Conservation (phyloP, 1,139 yeast species). For the Yamadazyma triangularis region DNA sequence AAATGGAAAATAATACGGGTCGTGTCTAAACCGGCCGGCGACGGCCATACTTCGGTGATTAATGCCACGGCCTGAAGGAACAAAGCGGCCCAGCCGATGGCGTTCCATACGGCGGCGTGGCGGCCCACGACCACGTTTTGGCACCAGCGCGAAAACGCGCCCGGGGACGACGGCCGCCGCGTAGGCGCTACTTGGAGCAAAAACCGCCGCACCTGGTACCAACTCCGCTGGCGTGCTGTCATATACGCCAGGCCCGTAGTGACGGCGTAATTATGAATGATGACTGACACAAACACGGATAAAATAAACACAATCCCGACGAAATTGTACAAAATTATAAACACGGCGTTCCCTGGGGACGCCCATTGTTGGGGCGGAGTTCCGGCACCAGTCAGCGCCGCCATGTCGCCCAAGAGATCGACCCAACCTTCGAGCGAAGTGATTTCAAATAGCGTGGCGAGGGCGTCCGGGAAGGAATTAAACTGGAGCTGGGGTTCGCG, state of each 20-base stretch:
- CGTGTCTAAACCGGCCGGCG: slow-evolving; percentile 22
- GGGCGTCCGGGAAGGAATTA: slow-evolving; percentile 60
- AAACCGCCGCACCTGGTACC: slow-evolving; percentile 79
- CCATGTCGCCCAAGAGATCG: slow-evolving; percentile 64
- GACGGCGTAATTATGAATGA: slow-evolving; percentile 76
- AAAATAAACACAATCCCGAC: slow-evolving; percentile 77
- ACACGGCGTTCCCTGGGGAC: slow-evolving; percentile 67
- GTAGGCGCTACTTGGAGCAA: slow-evolving; percentile 69
- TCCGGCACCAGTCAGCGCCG: slow-evolving; percentile 70
- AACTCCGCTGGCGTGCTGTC: slow-evolving; percentile 77
- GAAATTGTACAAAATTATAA: slow-evolving; percentile 71
- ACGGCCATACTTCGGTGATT: slow-evolving; percentile 59
- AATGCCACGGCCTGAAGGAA: slow-evolving; percentile 58
- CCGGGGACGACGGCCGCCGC: slow-evolving; percentile 43
- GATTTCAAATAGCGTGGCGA: slow-evolving; percentile 73
- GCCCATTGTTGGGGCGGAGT: slow-evolving; percentile 54
- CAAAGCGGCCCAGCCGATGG: slow-evolving; percentile 54
- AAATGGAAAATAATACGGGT: slow-evolving; percentile 44
- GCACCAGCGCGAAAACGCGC: slow-evolving; percentile 43
- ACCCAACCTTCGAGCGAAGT: slow-evolving; percentile 94
- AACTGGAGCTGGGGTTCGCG: slow-evolving; percentile 61
- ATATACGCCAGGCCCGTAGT: slow-evolving; percentile 84
- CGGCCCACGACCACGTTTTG: slow-evolving; percentile 52
- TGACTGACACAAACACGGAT: slow-evolving; percentile 85
- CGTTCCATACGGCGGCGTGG: slow-evolving; percentile 26